phyloP scores from a whole-genome alignment of 345 rosid species.

The Eucalyptus urophylla region DNA sequence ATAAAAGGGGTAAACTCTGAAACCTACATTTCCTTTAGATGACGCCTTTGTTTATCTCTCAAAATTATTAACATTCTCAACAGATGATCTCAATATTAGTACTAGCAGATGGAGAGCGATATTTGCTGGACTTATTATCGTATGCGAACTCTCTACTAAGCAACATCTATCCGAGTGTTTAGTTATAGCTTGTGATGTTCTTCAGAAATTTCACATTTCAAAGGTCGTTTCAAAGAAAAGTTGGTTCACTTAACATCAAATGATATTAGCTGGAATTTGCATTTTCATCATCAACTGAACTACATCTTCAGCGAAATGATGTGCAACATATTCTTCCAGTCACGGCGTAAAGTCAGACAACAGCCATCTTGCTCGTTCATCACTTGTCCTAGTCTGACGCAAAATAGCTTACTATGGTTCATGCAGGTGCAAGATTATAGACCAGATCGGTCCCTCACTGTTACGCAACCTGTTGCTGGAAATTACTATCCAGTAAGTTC shows the following conservation, averaged over 20 bases:
- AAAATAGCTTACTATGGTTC: neutral
- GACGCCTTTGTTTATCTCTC: neutral
- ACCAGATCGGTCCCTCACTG: constrained; percentile 63
- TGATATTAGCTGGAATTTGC: neutral
- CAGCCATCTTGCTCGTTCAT: neutral
- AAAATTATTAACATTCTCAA: too few species aligned
- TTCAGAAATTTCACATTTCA: neutral
- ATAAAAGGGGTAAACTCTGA: constrained; percentile 54
- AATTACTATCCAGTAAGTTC: constrained; percentile 79
- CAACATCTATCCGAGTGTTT: neutral
- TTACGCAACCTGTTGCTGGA: constrained; percentile 73
- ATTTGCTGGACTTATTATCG: neutral
- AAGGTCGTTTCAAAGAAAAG: neutral
- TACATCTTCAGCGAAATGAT: neutral
- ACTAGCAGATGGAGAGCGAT: neutral
- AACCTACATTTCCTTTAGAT: neutral
- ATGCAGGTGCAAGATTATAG: constrained; percentile 62
- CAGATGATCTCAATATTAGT: neutral
- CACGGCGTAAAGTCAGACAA: neutral
- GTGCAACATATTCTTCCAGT: neutral
- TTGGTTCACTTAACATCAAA: neutral
- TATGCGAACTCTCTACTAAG: neutral
- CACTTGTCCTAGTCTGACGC: neutral
- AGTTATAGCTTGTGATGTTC: neutral
- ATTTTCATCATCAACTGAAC: neutral